These are phyloP conservation scores for Rhodotorula paludigena DNA, from an alignment of 768 basidiomycete genomes.

Conservation along the genomic window DNA sequence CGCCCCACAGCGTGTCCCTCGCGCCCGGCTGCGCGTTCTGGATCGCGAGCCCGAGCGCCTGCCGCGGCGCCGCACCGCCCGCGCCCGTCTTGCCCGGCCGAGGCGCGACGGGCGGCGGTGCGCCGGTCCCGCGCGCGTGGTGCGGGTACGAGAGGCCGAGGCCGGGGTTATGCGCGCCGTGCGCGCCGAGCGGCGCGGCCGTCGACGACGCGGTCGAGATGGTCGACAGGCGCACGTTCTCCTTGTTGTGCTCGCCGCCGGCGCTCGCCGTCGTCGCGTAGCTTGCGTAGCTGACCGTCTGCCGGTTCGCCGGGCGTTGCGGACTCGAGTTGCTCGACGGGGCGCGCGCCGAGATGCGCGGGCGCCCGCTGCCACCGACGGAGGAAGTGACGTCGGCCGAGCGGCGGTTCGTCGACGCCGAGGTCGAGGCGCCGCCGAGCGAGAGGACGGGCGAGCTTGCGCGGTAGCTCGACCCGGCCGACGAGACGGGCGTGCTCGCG, in stretches of 20 bases:
- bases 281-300: neutral
- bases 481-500: constrained; percentile 10
- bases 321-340: constrained; percentile 14
- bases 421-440: constrained; percentile 11
- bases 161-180: constrained; percentile 19
- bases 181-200: neutral
- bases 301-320: neutral
- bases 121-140: no score
- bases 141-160: constrained; percentile 16
- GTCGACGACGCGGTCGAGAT: constrained; percentile 2
- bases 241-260: constrained; percentile 36
- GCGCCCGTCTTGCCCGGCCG: constrained; percentile 6
- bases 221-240: constrained; percentile 17
- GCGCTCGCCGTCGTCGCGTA: neutral
- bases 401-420: constrained; percentile 21
- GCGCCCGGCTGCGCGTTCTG: neutral
- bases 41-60: constrained; percentile 12
- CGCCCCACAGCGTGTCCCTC: constrained; percentile 1
- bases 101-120: constrained; percentile 16
- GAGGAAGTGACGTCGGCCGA: constrained; percentile 15
- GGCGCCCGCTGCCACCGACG: neutral
- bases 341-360: constrained; percentile 20
- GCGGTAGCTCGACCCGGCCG: constrained; percentile 14
- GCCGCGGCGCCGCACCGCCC: neutral
- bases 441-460: constrained; percentile 24